These are phyloP conservation scores for Colletotrichum sp. DNA, from an alignment of 2,329 filamentous ascomycete species.

Conservation along the genomic window DNA sequence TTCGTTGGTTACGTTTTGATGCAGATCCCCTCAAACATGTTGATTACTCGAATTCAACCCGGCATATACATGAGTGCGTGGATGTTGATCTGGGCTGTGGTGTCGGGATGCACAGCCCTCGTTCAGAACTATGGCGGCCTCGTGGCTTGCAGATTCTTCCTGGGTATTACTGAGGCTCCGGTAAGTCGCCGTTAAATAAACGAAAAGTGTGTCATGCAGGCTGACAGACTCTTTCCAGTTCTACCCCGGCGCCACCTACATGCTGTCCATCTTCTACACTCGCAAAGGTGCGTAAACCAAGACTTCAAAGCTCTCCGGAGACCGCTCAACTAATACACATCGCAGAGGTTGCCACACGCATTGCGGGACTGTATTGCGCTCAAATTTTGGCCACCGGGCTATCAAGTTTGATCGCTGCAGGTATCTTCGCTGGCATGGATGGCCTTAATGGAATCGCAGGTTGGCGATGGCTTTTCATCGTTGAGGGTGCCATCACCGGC, in stretches of 20 bases:
- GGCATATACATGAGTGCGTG: slow-evolving; percentile 46
- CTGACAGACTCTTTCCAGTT: slow-evolving; percentile 24
- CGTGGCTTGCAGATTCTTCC: slow-evolving; percentile 40
- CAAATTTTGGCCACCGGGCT: slow-evolving; percentile 72
- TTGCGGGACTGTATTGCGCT: slow-evolving; percentile 63
- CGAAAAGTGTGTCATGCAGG: accelerated
- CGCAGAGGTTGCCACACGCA: slow-evolving; percentile 64
- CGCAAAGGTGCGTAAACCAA: slow-evolving; percentile 27
- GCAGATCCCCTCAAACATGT: slow-evolving; percentile 45
- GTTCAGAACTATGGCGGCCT: slow-evolving; percentile 38
- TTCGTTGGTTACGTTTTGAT: slow-evolving; percentile 46
- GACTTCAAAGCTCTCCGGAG: not conserved
- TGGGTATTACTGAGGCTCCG: slow-evolving; percentile 43
- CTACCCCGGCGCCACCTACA: slow-evolving; percentile 42
- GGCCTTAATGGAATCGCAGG: slow-evolving; percentile 60
- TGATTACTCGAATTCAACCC: slow-evolving; percentile 45
- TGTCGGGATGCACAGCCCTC: slow-evolving; percentile 40
- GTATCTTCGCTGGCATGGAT: slow-evolving; percentile 65
- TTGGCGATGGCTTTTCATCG: slow-evolving; percentile 67
- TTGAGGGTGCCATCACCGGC: slow-evolving; percentile 65
- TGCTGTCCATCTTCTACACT: slow-evolving; percentile 37
- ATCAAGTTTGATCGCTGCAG: slow-evolving; percentile 67
- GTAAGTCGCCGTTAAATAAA: slow-evolving; percentile 10
- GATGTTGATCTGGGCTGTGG: slow-evolving; percentile 46
- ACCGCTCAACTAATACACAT: not conserved